These are phyloP conservation scores for Crinitomyces ghanaensis DNA, from an alignment of 805 yeast species.

Conservation along the genomic window DNA sequence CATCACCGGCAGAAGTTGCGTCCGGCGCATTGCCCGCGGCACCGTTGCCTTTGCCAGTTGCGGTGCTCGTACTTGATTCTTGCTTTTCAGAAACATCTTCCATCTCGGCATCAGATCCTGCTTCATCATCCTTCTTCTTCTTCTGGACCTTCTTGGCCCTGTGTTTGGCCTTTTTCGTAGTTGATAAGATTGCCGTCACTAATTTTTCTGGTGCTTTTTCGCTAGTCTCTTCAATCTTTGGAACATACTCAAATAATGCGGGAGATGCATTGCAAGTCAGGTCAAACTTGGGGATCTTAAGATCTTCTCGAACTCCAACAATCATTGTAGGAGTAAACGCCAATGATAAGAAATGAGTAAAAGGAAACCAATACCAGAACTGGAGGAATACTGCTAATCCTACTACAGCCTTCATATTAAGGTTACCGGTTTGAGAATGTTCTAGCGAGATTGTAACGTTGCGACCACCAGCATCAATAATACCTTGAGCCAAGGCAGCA, in stretches of 20 bases:
- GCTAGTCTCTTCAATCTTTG: conserved; percentile 67
- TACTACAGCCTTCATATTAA: conserved; percentile 83
- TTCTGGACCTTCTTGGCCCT: conserved; percentile 63
- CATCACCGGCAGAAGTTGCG: conserved; percentile 24
- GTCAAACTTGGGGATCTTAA: conserved; percentile 75
- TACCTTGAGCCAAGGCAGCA: conserved; percentile 94
- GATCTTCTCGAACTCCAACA: conserved; percentile 74
- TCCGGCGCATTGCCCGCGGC: conserved; percentile 38
- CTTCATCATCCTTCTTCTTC: conserved; percentile 37
- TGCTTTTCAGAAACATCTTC: conserved; percentile 29
- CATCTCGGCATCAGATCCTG: conserved; percentile 23
- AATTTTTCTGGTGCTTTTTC: conserved; percentile 80
- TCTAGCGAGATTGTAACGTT: conserved; percentile 91
- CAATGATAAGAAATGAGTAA: conserved; percentile 82
- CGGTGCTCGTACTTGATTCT: conserved; percentile 10
- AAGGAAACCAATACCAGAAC: conserved; percentile 98
- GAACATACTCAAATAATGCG: conserved; percentile 78
- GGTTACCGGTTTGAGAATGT: conserved; percentile 76
- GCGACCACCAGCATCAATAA: conserved; percentile 97
- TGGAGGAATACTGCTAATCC: conserved; percentile 85
- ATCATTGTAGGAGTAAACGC: conserved; percentile 89
- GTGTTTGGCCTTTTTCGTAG: conserved; percentile 88
- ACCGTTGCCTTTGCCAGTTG: conserved; percentile 34
- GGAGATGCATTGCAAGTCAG: conserved; percentile 73
- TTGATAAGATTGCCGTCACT: conserved; percentile 86